phyloP scores from a whole-genome alignment of 257 asterid species.

The Solanum piurae region DNA sequence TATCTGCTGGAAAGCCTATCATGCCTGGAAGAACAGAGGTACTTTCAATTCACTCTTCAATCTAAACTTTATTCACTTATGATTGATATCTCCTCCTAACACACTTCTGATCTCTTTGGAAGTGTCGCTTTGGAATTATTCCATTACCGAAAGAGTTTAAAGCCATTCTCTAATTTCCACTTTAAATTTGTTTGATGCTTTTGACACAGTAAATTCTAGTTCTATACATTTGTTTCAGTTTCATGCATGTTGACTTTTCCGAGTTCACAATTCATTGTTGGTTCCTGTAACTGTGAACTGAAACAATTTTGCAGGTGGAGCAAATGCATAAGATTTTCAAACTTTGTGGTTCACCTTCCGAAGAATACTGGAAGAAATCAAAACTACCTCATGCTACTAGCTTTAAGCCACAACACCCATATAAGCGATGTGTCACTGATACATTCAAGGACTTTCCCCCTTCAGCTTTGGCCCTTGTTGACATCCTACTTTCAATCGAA shows the following conservation, averaged over 20 bases:
- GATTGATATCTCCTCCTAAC: not conserved
- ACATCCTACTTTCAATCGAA: slow-evolving; percentile 69
- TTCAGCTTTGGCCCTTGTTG: slow-evolving; percentile 62
- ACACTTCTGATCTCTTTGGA: not conserved
- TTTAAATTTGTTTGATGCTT: not conserved
- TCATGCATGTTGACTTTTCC: not conserved
- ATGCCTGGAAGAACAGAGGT: slow-evolving; percentile 99
- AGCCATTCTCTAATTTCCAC: not conserved
- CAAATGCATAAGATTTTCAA: slow-evolving; percentile 94
- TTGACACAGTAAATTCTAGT: not conserved
- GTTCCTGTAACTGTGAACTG: not conserved
- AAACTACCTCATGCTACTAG: slow-evolving; percentile 74
- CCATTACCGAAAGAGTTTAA: not conserved
- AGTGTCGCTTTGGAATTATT: not conserved
- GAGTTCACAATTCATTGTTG: not conserved
- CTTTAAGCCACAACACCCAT: slow-evolving; percentile 51
- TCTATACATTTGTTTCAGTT: not conserved
- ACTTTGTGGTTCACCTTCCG: slow-evolving; percentile 90
- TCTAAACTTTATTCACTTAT: not conserved
- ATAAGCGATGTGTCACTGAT: slow-evolving; percentile 56
- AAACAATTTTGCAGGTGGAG: slow-evolving; percentile 51
- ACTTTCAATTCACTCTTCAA: not conserved
- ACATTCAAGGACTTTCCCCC: slow-evolving; percentile 69
- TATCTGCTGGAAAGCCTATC: slow-evolving; percentile 71
- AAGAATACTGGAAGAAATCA: slow-evolving; percentile 57